Base-by-base conservation (phyloP, 257 asterid genomes). In the Ligustrum vulgare region DNA sequence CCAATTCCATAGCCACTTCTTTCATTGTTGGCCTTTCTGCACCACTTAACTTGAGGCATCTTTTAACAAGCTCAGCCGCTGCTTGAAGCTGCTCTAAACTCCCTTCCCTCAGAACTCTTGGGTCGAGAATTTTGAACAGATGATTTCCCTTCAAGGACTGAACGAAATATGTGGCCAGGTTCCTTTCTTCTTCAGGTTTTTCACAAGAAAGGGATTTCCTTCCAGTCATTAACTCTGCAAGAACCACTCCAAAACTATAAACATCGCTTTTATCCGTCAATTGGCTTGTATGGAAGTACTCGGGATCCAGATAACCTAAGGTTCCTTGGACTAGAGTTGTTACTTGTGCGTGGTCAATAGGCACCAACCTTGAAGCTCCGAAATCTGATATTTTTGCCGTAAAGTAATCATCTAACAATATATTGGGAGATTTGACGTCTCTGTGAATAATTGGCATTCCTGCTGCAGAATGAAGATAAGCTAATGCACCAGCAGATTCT, bases 291-390 rank as follows among this genome's bases (percentile, higher is more conserved):
- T 85, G 89, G 76, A 90, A 90, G 63, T 92, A 92, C 43, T 88
- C 97, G 0, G 96, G 97, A 28, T 92, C 98, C 62, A 92, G 49
- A 72, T 92, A 92, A 0, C 98, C 98, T 2, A 91, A 20, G 0
- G 96, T 93, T 18, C 97, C 98, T 71, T 89, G 93, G 6, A 92
- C 97, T 76, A 92, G 10, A 0, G 97, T 91, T 0, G 91, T 91
- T 2, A 92, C 87, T 45, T 89, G 92, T 0, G 83, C 86, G 45
- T 90, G 93, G 79, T 92, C 97, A 28, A 92, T 15, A 0, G 90
- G 83, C 0, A 92, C 81, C 7, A 82, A 70, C 18, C 97, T 91
- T 0, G 98, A 93, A 0, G 97, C 98, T 22, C 98, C 96, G 22
- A 93, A 93, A 75, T 93, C 93, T 0, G 97, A 74, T 2, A 93